These are phyloP conservation scores for Russula olivacea DNA, from an alignment of 768 basidiomycete species.

Conservation along the genomic window DNA sequence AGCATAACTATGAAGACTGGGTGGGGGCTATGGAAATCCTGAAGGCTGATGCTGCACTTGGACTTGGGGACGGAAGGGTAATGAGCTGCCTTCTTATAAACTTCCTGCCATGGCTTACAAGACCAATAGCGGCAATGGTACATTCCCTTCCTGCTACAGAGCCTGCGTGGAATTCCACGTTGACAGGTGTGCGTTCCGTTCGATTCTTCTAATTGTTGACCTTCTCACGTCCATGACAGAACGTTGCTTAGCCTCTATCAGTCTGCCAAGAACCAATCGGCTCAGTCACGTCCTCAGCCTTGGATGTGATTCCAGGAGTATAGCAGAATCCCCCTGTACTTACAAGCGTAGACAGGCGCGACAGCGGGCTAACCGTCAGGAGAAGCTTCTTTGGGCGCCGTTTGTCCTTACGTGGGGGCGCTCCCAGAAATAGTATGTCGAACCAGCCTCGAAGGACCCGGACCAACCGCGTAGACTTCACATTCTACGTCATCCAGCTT, in stretches of 20 bases:
- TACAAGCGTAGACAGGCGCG: background rate
- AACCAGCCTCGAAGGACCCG: background rate
- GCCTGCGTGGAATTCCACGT: conserved; percentile 6
- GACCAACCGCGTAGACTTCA: background rate
- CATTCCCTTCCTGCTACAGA: background rate
- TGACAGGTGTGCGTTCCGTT: conserved; percentile 2
- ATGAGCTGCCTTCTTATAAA: conserved; percentile 7
- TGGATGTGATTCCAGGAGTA: background rate
- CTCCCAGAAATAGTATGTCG: conserved; percentile 3
- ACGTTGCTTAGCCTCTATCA: background rate
- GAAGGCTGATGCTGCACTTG: conserved; percentile 6
- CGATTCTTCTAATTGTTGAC: background rate
- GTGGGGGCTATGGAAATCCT: background rate
- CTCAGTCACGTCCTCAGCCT: background rate
- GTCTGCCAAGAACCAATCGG: background rate
- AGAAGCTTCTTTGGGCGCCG: background rate
- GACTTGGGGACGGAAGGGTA: background rate
- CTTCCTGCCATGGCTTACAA: background rate
- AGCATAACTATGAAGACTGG: conserved; percentile 5
- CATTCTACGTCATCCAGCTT: background rate
- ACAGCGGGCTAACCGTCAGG: too few relatives aligned
- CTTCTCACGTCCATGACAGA: background rate
- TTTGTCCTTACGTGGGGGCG: background rate
- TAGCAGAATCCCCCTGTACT: background rate
- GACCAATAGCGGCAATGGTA: background rate